A percentile compares a stretch with the other conserved stretches of the same genome.
Conservation (phyloP, 2,329 filamentous ascomycete species). For the Beauveria pseudobassiana region DNA sequence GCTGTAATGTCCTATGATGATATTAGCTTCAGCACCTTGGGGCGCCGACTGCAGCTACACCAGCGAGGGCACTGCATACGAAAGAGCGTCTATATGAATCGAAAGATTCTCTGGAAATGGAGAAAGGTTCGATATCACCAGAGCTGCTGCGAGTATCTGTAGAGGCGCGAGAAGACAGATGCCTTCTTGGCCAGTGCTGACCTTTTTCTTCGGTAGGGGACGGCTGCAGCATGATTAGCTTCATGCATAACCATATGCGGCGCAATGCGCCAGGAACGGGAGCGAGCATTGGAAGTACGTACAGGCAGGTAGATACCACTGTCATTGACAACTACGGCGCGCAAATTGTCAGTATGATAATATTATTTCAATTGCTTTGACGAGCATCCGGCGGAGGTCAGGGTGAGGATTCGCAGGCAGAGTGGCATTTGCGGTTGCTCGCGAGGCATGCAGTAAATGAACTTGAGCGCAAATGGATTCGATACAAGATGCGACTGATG, state of each 20-base stretch:
- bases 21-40: background rate
- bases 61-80: conserved; percentile 44
- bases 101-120: conserved; percentile 92
- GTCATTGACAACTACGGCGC: conserved; percentile 75
- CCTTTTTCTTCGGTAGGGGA: conserved; percentile 79
- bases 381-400: background rate
- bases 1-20: conserved; percentile 74
- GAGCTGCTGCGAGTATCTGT: conserved; percentile 53
- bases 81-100: conserved; percentile 95
- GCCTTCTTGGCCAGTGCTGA: conserved; percentile 58
- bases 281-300: conserved; percentile 27
- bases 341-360: conserved; percentile 15
- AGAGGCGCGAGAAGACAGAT: conserved; percentile 45
- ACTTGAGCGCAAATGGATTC: background rate
- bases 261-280: background rate
- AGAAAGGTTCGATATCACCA: conserved; percentile 85
- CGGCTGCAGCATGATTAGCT: conserved; percentile 44
- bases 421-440: background rate
- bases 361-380: background rate
- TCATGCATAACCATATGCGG: background rate
- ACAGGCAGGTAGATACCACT: conserved; percentile 92
- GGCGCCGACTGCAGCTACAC: background rate
- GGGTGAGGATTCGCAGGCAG: background rate
- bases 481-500: background rate
- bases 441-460: background rate